Base-by-base conservation (phyloP, 495 filamentous ascomycete genomes). In the Penicillium lividum region DNA sequence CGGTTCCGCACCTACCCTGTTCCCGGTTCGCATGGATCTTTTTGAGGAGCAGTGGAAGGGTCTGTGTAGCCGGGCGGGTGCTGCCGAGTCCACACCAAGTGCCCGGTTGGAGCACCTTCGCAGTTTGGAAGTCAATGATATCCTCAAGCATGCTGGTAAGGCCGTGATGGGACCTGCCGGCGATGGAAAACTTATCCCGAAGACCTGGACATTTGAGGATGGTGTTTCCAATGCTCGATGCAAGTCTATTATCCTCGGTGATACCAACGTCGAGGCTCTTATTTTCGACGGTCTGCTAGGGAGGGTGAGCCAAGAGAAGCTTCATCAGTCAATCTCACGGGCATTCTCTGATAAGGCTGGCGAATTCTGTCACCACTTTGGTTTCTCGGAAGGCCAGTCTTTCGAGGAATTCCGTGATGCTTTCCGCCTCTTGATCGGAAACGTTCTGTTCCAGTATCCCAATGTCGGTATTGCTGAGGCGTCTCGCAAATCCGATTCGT, bases 181-280 rank as follows among this genome's bases (percentile, higher is more conserved):
- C 16, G 56, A 58, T 40, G 49, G 56, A 6, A 46, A 29, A 10
- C 16, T 44, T 16, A 28, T 58, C 15, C 27, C 38, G 4, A 7
- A 11, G 18, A 49, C 34, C 7, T 58, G 56, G 56, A 53, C 27
- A 4, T 58, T 34, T 16, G 56, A 45, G 2, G 49, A 53, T 27
- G 47, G 38, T 27, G 54, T 57, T 7, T 25, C 38, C 30, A 40
- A 53, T 29, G 22, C 49, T 13, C 28, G 56, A 7, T 58, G 56
- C 50, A 58, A 58, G 44, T 49, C 43, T 18, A 53, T 58, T 22
- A 58, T 53, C 18, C 30, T 58, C n/a, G 56, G 56, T 3, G 49
- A 53, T 40, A 58, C 49, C 5, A 53, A 52, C 33, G 42, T 58
- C 11, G 56, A 58, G 22, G 56, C 28, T 28, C 29, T 58, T 15